These are phyloP conservation scores for Begonia peltatifolia DNA, from an alignment of 306 rosid genomes.

Conservation along the genomic window DNA sequence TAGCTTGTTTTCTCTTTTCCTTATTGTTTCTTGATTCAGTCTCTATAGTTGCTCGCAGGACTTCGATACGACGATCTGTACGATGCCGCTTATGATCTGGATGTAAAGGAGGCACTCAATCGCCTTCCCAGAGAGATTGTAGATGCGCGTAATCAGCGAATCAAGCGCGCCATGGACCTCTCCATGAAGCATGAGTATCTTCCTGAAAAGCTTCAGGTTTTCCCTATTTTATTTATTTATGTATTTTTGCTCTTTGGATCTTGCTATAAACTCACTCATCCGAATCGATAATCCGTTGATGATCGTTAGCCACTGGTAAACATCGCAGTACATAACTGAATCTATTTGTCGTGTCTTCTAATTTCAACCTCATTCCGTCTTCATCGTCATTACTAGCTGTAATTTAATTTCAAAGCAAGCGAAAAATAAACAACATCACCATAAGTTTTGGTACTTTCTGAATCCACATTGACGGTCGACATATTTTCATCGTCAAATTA, in stretches of 20 bases:
- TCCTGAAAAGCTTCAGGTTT: constrained; percentile 73
- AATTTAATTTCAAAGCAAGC: too few species aligned
- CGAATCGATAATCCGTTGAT: neutral
- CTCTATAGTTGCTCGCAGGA: constrained; percentile 25
- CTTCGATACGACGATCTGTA: constrained; percentile 86
- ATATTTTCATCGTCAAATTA: too few species aligned
- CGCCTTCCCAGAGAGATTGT: constrained; percentile 85
- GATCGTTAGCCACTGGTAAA: too few species aligned
- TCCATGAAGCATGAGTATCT: constrained; percentile 96
- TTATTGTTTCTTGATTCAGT: neutral
- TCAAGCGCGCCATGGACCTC: constrained; percentile 92
- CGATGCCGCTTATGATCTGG: constrained; percentile 78
- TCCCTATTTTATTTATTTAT: neutral
- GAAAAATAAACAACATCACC: too few species aligned
- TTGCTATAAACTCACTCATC: neutral
- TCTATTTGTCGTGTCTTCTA: too few species aligned
- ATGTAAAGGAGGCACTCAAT: constrained; percentile 80
- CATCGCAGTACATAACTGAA: too few species aligned
- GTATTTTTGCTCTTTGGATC: neutral
- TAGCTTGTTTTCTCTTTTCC: neutral
- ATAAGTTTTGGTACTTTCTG: too few species aligned
- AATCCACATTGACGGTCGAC: too few species aligned
- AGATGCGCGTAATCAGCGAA: constrained; percentile 86
- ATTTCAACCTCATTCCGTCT: too few species aligned
- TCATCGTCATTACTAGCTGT: too few species aligned